Conservation (phyloP, 2,329 filamentous ascomycete species). For the Didymella glomerata region DNA sequence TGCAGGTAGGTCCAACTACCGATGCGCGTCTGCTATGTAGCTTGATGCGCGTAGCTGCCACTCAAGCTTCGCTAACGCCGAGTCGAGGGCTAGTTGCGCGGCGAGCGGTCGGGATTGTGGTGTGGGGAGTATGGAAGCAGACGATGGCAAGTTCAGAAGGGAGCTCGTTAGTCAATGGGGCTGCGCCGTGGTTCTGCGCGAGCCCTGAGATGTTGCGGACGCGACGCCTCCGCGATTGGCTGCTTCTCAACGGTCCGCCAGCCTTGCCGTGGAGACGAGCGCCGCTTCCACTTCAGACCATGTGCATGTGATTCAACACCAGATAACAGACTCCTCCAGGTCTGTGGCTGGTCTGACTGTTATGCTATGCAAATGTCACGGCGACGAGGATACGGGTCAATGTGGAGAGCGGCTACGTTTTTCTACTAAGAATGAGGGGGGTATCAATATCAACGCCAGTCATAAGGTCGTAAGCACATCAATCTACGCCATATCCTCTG, state of each 20-base stretch:
- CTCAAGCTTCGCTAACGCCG: not conserved
- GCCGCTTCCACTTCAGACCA: not conserved
- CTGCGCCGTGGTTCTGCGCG: conserved; percentile 13
- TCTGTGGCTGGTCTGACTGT: not conserved
- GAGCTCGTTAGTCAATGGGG: conserved; percentile 2
- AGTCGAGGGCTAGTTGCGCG: not conserved
- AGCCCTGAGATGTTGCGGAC: conserved; percentile 10
- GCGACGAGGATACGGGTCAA: too few species aligned
- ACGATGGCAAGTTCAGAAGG: not conserved
- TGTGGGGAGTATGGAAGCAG: not conserved
- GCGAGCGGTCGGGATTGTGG: not conserved
- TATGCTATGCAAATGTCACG: not conserved
- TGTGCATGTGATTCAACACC: not conserved
- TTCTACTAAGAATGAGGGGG: conserved; percentile 25
- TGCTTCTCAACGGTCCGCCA: conserved; percentile 7
- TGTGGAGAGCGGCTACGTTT: not conserved
- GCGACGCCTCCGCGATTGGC: conserved; percentile 20
- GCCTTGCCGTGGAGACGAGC: conserved; percentile 7
- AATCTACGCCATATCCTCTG: not conserved
- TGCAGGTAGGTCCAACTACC: not conserved
- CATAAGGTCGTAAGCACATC: conserved; percentile 12
- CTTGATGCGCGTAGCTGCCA: not conserved
- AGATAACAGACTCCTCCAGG: not conserved
- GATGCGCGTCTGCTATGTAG: not conserved
- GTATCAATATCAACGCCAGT: conserved; percentile 32